phyloP scores from a whole-genome alignment of 78 protist genomes.

The Isochrysis galbana region DNA sequence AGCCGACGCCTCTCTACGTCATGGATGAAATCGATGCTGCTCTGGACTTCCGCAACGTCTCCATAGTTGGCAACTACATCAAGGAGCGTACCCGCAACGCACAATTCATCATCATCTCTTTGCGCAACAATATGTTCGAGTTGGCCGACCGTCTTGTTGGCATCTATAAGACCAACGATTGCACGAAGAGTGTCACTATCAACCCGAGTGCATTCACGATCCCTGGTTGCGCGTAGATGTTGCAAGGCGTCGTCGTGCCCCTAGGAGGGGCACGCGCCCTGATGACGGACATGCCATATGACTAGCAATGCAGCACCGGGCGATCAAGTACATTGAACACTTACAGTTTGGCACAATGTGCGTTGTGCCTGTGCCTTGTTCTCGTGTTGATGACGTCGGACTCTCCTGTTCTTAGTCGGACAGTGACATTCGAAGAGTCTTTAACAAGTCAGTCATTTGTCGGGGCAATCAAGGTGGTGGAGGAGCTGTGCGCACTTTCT shows the following conservation, averaged over 20 bases:
- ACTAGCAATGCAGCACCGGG: neutral
- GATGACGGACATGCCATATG: neutral
- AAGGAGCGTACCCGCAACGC: conserved; percentile 97
- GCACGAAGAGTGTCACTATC: conserved; percentile 93
- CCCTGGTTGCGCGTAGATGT: neutral
- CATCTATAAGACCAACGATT: conserved; percentile 95
- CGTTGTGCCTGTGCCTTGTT: neutral
- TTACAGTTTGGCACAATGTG: too few relatives aligned
- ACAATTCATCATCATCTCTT: conserved; percentile 97
- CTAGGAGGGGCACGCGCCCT: neutral
- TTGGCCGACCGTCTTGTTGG: conserved; percentile 96
- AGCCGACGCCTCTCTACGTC: conserved; percentile 98
- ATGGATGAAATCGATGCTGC: conserved; percentile 99
- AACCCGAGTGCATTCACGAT: conserved; percentile 77
- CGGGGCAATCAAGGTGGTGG: too few relatives aligned
- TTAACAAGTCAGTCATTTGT: too few relatives aligned
- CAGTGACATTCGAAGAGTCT: neutral
- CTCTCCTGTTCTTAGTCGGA: neutral
- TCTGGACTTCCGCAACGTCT: conserved; percentile 93
- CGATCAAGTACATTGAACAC: too few relatives aligned
- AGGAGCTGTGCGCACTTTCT: too few relatives aligned
- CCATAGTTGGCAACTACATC: conserved; percentile 98
- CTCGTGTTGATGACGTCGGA: neutral
- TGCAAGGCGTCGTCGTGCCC: neutral
- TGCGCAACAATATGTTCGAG: conserved; percentile 99